A percentile compares a stretch with the other conserved stretches of the same genome.
phyloP scores from a whole-genome alignment of 2,329 filamentous ascomycete species.

The Leptographium galeiforme region DNA sequence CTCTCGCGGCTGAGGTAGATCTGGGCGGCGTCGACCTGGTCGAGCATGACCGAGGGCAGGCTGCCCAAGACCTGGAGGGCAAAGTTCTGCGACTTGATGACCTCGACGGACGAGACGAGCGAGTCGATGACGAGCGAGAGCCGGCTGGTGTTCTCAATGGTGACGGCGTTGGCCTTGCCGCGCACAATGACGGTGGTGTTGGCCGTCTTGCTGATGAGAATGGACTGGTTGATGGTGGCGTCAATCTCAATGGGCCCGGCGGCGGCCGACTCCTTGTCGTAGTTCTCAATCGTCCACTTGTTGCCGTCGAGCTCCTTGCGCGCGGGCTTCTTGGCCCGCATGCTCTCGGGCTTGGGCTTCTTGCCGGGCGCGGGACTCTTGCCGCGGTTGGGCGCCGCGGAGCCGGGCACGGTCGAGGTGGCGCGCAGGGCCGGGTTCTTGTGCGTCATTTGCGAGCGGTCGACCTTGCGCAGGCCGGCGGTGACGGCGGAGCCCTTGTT shows the following conservation, averaged over 20 bases:
- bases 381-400: conserved; percentile 30
- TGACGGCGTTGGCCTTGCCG: conserved; percentile 94
- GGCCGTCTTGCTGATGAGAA: conserved; percentile 84
- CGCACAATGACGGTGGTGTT: conserved; percentile 80
- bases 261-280: conserved; percentile 52
- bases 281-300: conserved; percentile 96
- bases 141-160: conserved; percentile 77
- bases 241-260: conserved; percentile 58
- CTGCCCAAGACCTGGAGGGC: conserved; percentile 81
- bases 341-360: conserved; percentile 74
- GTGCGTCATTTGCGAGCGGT: conserved; percentile 93
- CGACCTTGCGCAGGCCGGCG: conserved; percentile 79
- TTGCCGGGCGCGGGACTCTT: conserved; percentile 84
- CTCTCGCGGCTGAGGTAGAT: conserved; percentile 78
- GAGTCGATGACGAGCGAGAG: conserved; percentile 80
- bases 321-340: conserved; percentile 70
- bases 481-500: conserved; percentile 87
- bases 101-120: conserved; percentile 80
- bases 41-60: conserved; percentile 77
- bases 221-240: conserved; percentile 70
- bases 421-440: conserved; percentile 86
- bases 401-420: conserved; percentile 53
- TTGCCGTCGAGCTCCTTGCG: conserved; percentile 72
- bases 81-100: conserved; percentile 91
- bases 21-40: conserved; percentile 83